These are phyloP conservation scores for Dryas integrifolia DNA, from an alignment of 331 rosid species.

Conservation along the genomic window DNA sequence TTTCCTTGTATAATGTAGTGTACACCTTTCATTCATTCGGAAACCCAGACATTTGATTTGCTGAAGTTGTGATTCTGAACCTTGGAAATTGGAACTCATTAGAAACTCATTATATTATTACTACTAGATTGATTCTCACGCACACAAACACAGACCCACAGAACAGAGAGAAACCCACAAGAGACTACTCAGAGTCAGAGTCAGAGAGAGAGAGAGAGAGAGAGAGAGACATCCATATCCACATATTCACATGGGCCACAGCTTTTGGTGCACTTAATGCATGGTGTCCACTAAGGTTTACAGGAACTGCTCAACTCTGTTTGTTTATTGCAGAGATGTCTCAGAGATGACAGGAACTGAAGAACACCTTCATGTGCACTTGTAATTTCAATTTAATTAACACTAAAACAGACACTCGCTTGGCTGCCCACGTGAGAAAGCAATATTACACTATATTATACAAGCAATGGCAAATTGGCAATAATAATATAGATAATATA, in stretches of 20 bases:
- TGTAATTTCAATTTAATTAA: conserved; percentile 24
- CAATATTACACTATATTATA: not conserved
- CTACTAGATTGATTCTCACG: not conserved
- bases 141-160: not conserved
- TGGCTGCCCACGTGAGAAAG: conserved; percentile 39
- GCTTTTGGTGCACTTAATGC: conserved; percentile 30
- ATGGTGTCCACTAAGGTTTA: conserved; percentile 39
- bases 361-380: conserved; percentile 50
- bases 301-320: conserved; percentile 26
- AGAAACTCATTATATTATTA: not conserved
- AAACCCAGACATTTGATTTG: conserved; percentile 9
- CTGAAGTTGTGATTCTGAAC: not conserved
- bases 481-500: not conserved
- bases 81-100: conserved; percentile 12
- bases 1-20: too few relatives aligned
- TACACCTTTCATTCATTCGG: not conserved
- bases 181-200: not conserved
- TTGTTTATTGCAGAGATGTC: conserved; percentile 36
- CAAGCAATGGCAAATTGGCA: not conserved
- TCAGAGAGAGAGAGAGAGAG: not conserved
- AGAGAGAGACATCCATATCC: conserved; percentile 23
- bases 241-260: conserved; percentile 15
- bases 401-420: conserved; percentile 28
- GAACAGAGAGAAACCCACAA: not conserved
- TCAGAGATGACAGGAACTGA: conserved; percentile 29